Base-by-base conservation (phyloP, 2,329 filamentous ascomycete genomes). In the Xylariaceae sp. region DNA sequence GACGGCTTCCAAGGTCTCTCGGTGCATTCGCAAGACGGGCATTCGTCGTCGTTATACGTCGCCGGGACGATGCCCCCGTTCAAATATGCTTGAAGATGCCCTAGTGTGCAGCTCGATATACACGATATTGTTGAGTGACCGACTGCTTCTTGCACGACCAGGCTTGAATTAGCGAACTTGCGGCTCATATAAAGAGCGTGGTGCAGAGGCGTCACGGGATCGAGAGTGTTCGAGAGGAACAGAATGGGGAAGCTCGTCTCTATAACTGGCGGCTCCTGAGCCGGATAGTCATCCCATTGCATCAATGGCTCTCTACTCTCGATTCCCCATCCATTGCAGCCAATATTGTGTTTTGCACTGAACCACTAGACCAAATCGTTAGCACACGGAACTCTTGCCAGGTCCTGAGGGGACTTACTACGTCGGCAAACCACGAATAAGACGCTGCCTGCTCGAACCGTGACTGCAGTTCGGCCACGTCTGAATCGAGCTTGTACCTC, bases 141-240 rank as follows among this genome's bases (percentile, higher is more conserved):
- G 52, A 66, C 63, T 1, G 69, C 64, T 13, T 66, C 59, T 59
- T 76, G 73, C 67, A 76, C 75, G 2, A 77, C 60, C 39, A 77
- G 65, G 37, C 74, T 73, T 3, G 74, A 70, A 49, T 68, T 67
- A 5, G 69, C 64, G 59, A 77, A 77, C 60, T 72, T 71, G 34
- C 67, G 69, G 30, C 74, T 69, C 74, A 75, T 76, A 17, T 71
- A 70, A 18, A 78, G 71, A 1, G 77, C 80, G 48, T 77, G 76
- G 49, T 67, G 64, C 4, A 86, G 69, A 2, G 83, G 83, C 0
- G 84, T 86, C 15, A 86, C 82, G 0, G 83, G 83, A 58, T 87
- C 84, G 11, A 80, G 75, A 0, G 78, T 80, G 65, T 82, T 85
- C 41, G 78, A 80, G 10, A 85, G 72, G 66, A 84, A 82, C 5